phyloP scores from a whole-genome alignment of 139 green algal species.

The Mychonastes homosphaera region DNA sequence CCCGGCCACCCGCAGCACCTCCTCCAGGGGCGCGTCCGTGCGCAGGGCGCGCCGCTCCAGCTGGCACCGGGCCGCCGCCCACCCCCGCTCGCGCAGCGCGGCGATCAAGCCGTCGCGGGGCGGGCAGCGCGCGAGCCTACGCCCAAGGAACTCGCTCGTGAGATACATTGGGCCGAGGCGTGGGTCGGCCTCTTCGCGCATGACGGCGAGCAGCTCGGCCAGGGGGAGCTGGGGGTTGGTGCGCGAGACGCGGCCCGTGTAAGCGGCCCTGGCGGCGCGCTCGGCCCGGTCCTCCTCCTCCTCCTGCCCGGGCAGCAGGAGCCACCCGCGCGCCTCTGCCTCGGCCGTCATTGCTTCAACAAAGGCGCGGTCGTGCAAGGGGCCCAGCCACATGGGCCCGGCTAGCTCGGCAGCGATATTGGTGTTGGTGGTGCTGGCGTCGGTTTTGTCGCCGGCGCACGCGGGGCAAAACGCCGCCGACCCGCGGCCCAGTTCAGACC shows the following conservation, averaged over 20 bases:
- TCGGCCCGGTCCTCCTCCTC: not conserved
- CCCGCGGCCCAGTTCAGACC: slow-evolving; percentile 13
- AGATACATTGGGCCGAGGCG: slow-evolving; percentile 30
- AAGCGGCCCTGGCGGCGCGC: not conserved
- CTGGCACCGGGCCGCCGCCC: slow-evolving; percentile 21
- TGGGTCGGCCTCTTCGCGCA: slow-evolving; percentile 24
- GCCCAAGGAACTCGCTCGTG: slow-evolving; percentile 13
- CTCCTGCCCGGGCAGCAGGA: not conserved
- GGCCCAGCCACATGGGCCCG: slow-evolving; percentile 41
- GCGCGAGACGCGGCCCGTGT: not conserved
- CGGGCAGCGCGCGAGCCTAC: slow-evolving; percentile 7
- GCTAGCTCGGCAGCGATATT: slow-evolving; percentile 11
- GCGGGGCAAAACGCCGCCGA: slow-evolving; percentile 8
- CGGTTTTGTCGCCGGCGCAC: not conserved
- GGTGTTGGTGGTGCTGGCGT: not conserved
- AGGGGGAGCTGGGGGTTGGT: slow-evolving; percentile 13
- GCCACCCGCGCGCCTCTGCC: slow-evolving; percentile 21
- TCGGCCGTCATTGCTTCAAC: slow-evolving; percentile 23
- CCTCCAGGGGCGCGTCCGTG: slow-evolving; percentile 21
- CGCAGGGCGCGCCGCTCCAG: slow-evolving; percentile 27
- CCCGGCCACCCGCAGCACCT: slow-evolving; percentile 27
- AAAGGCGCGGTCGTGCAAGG: slow-evolving; percentile 34
- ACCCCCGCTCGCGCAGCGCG: slow-evolving; percentile 20
- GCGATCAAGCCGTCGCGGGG: slow-evolving; percentile 24
- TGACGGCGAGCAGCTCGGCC: slow-evolving; percentile 28